phyloP scores from a whole-genome alignment of 1,284 basidiomycete genomes.

The Ustilago curta region DNA sequence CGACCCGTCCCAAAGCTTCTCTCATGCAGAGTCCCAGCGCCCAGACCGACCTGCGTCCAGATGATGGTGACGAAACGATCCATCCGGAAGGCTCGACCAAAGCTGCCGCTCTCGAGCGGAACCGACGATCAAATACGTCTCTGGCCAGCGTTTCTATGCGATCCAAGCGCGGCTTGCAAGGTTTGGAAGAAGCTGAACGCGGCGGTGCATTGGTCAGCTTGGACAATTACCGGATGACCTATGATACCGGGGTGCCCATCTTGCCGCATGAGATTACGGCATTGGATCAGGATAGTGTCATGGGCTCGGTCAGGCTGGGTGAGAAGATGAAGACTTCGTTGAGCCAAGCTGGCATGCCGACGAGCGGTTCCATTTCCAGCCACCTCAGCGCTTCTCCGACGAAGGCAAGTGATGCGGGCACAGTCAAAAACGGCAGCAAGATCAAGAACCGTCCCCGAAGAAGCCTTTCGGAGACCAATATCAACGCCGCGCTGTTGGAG shows the following conservation, averaged over 20 bases:
- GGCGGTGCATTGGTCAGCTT: constrained; percentile 58
- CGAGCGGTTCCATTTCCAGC: constrained; percentile 7
- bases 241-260: constrained; percentile 50
- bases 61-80: not conserved
- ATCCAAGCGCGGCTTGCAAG: constrained; percentile 48
- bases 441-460: constrained; percentile 34
- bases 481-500: constrained; percentile 39
- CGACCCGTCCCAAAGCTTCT: constrained; percentile 29
- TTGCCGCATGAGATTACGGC: constrained; percentile 47
- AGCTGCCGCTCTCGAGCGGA: constrained; percentile 36
- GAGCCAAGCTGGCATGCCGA: constrained; percentile 15
- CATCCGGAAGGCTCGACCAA: constrained; percentile 31
- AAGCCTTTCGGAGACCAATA: constrained; percentile 39
- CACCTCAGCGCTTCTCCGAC: constrained; percentile 11
- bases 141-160: constrained; percentile 51
- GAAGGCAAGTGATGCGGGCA: not conserved
- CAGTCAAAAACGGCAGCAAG: constrained; percentile 13
- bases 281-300: constrained; percentile 56
- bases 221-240: constrained; percentile 47
- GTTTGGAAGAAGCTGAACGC: constrained; percentile 54
- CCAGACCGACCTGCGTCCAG: not conserved
- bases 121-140: constrained; percentile 34
- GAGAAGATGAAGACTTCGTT: constrained; percentile 25
- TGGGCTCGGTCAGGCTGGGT: constrained; percentile 39
- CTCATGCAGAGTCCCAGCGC: constrained; percentile 42